Evolutionary conservation across 257 asterid species (phyloP), one percentile per base, ranked within the genome.

Genomic region (Solanum ossicruentum): DNA sequence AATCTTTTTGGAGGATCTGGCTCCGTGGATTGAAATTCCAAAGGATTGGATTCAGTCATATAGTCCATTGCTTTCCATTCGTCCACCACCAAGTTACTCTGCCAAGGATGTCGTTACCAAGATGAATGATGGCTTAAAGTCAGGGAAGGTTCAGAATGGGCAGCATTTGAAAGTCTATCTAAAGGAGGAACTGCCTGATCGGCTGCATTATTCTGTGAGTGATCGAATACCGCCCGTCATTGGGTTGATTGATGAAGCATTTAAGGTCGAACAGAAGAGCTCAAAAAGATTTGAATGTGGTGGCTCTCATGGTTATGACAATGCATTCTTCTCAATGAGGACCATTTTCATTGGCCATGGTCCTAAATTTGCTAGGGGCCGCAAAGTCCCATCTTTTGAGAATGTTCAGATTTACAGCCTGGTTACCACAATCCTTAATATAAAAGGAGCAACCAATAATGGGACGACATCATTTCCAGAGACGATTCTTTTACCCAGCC

Each of bases 221-320:
- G 84, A 90, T 32, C 87, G 98, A 8, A 94, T 94, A 60, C 93
- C 97, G 10, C 95, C 97, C 6, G 84, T 94, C 63, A 85, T 94
- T 7, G 98, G 98, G 43, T 79, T 94, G 81, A 49, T 89, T 1
- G 93, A 84, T 18, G 97, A 94, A 89, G 94, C 95, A 63, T 94
- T 86, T 84, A 93, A 89, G 87, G 91, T 94, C 86, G 91, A 91
- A 89, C 92, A 90, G 75, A 89, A 73, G 86, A 92, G 86, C 52
- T 85, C 90, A 5, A 86, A 23, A 10, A 82, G 17, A 70, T 88
- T 89, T 83, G 97, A 94, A 83, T 94, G 98, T 32, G 98, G 98
- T 63, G 98, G 98, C 80, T 91, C 93, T 10, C 98, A 93, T 85
- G 98, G 98, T 7, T 94, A 93, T 66, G 97, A 94, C 86, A 94